Conservation (phyloP, 1,284 basidiomycete species). For the Naganishia sp. region DNA sequence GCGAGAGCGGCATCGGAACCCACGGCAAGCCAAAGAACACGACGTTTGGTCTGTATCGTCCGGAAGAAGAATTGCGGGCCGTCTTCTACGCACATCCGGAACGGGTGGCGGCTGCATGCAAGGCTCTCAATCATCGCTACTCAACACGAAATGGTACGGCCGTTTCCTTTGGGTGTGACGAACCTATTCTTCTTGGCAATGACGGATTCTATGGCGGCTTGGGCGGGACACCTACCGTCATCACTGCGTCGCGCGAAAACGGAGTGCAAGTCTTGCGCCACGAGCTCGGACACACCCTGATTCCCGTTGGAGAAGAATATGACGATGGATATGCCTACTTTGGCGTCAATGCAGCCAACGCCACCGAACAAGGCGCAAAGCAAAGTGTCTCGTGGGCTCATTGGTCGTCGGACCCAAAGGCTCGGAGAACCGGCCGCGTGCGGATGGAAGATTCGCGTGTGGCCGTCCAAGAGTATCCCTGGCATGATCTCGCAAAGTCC, state of each 20-base stretch:
- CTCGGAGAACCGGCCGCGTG: conserved; percentile 13
- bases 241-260: conserved; percentile 75
- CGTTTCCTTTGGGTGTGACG: conserved; percentile 63
- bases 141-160: conserved; percentile 33
- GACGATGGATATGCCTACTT: conserved; percentile 77
- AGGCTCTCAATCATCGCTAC: conserved; percentile 53
- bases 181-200: conserved; percentile 75
- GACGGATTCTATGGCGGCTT: conserved; percentile 79
- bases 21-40: conserved; percentile 65
- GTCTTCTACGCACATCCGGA: conserved; percentile 71
- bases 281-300: conserved; percentile 65
- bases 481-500: conserved; percentile 29
- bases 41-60: conserved; percentile 73
- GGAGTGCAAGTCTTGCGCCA: conserved; percentile 73
- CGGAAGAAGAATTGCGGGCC: conserved; percentile 73
- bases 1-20: conserved; percentile 70
- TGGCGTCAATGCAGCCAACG: conserved; percentile 66
- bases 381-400: conserved; percentile 65
- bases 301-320: conserved; percentile 77
- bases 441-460: conserved; percentile 71
- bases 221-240: conserved; percentile 80
- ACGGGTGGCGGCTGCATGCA: conserved; percentile 69
- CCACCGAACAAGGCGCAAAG: conserved; percentile 34
- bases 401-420: conserved; percentile 62
- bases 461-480: conserved; percentile 69